phyloP scores from a whole-genome alignment of 1,284 basidiomycete genomes.

The Lignosus rhinocerotis region DNA sequence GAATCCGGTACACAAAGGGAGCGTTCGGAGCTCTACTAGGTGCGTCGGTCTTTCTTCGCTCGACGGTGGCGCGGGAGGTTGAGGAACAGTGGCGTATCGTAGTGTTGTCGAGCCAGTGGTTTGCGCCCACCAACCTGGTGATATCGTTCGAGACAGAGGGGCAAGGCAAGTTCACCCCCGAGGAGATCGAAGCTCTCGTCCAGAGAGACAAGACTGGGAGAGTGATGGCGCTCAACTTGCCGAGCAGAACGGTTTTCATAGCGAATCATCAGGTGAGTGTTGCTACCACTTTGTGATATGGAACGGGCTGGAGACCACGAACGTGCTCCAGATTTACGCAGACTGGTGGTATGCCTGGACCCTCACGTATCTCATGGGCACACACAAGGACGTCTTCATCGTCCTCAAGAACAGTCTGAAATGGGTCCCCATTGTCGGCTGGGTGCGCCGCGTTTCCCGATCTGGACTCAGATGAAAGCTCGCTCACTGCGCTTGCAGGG shows the following conservation, averaged over 20 bases:
- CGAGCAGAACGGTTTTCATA: constrained; percentile 76
- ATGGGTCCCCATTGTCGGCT: constrained; percentile 87
- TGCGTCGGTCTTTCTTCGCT: constrained; percentile 39
- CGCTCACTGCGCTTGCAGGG: constrained; percentile 45
- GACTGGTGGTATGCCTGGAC: constrained; percentile 96
- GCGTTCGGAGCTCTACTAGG: constrained; percentile 75
- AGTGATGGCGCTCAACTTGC: constrained; percentile 66
- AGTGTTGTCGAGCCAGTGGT: constrained; percentile 81
- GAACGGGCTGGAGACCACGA: not conserved
- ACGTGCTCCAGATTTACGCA: constrained; percentile 66
- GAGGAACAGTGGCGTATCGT: constrained; percentile 14
- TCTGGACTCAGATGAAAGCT: not conserved
- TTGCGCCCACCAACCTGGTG: constrained; percentile 76
- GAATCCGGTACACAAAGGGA: constrained; percentile 81
- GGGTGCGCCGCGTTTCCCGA: constrained; percentile 53
- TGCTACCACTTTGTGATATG: not conserved
- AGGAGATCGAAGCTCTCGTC: constrained; percentile 58
- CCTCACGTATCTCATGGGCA: constrained; percentile 74
- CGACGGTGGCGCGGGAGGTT: not conserved
- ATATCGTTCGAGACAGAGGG: constrained; percentile 77
- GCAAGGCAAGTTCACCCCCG: constrained; percentile 55
- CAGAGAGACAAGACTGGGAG: constrained; percentile 58
- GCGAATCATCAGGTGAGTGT: constrained; percentile 76
- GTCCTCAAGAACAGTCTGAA: constrained; percentile 88
- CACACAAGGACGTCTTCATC: constrained; percentile 79